Conservation (phyloP, 83 land plant species). For the Isoetes engelmannii region DNA sequence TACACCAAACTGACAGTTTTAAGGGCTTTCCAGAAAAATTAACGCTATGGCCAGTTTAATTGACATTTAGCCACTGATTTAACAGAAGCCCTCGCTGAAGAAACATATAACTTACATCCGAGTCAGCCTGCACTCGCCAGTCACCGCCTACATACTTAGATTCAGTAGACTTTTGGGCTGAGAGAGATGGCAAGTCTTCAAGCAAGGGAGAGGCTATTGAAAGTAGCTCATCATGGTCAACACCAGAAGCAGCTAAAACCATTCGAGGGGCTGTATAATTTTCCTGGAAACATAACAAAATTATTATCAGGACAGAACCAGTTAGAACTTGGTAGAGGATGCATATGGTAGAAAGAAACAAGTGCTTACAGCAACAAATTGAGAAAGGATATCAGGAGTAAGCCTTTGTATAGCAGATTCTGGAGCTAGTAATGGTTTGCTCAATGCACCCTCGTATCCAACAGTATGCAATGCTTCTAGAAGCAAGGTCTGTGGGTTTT, state of each 20-base stretch:
- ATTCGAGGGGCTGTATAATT: constrained; percentile 83
- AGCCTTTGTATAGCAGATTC: constrained; percentile 60
- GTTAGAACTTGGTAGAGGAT: too few relatives aligned
- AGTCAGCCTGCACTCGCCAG: constrained; percentile 64
- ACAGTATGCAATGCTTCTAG: constrained; percentile 83
- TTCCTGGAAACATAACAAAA: constrained; percentile 38
- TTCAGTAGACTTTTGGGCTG: constrained; percentile 38
- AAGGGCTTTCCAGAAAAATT: not conserved
- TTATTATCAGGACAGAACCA: too few relatives aligned
- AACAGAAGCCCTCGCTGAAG: not conserved
- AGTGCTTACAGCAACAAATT: constrained; percentile 67
- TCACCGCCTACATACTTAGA: constrained; percentile 88
- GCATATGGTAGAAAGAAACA: not conserved
- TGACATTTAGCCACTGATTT: too few relatives aligned
- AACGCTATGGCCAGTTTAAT: not conserved
- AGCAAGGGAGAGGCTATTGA: constrained; percentile 78
- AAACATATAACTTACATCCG: constrained; percentile 45
- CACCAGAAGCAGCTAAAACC: constrained; percentile 91
- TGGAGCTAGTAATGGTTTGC: constrained; percentile 67
- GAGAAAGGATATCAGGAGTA: constrained; percentile 46
- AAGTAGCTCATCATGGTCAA: constrained; percentile 79
- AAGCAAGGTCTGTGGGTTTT: constrained; percentile 66
- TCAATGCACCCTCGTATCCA: constrained; percentile 71
- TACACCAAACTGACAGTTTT: not conserved
- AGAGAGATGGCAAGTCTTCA: constrained; percentile 57